Evolutionary conservation across 441 rosid species (phyloP), one percentile per base, ranked within the genome.

Genomic region (Pelargonium citronellum): DNA sequence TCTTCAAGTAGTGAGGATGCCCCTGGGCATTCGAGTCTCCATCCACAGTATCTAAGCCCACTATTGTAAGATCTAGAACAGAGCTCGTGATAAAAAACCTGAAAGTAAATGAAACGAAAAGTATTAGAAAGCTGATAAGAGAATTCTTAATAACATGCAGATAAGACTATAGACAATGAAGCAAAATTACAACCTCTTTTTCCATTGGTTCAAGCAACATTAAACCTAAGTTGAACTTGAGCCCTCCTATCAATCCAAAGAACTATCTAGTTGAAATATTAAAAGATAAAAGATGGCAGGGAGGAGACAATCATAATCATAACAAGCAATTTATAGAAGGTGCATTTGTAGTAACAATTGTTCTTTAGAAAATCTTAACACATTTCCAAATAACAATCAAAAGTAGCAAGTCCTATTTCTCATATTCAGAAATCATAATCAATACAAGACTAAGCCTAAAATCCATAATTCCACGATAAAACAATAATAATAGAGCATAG

Each of bases 31-130:
- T 85, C 34, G 87, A 77, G 72, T 94, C 97, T 69, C 97, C 94
- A 75, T 90, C 94, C 16, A 82, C 61, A 20, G 80, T 67, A 82
- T 91, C 99, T 73, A 91, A 79, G 19, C 96, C 91, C 24, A 90
- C 94, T 72, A 94, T 87, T 57, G 99, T 87, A 71, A 94, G 94
- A 81, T 91, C 97, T 73, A 91, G 83, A 79, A 91, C 84, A 11
- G 97, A 87, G 79, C 95, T 91, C 60, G 97, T 91, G 74, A 94
- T 87, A 83, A 94, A 91, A 77, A 94, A 94, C 88, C 96, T 94
- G 86, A 81, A 87, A 80, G 67, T 62, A 65, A 70, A 70, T 43
- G 68, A 74, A 77, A 30, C 65, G 61, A 66, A 37, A 61, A 64
- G 20, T 67, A 49, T 51, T 34, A 34, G 12, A 51, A 51, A 51